Base-by-base conservation (phyloP, 2,329 filamentous ascomycete genomes). In the Penicillium brasilianum region DNA sequence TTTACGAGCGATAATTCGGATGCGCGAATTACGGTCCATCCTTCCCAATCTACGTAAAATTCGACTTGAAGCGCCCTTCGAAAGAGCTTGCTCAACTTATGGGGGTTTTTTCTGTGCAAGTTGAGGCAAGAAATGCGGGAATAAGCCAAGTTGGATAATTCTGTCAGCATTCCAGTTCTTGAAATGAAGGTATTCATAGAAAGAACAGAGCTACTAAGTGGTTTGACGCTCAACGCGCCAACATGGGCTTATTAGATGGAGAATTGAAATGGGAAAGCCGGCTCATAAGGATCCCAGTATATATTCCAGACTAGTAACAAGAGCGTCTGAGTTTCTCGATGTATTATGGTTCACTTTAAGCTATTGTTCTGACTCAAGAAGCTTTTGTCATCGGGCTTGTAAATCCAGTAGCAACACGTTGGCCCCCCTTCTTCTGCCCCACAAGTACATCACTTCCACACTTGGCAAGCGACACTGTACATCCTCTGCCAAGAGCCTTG, bases 401-500 rank as follows among this genome's bases (percentile, higher is more conserved):
- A n/a, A n/a, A 28, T 28, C 3, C 25, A 28, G 25, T 28, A 28
- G 3, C 25, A 28, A 28, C 25, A 28, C 25, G 3, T 28, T 28
- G 25, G 18, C 10, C 13, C 22, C 22, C 43, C 22, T 46, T 46
- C 25, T n/a, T n/a, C 22, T 10, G 14, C 13, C 22, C 43, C 43
- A 30, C 43, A n/a, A 13, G 28, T 22, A 22, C 11, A 50, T 34
- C 48, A 20, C n/a, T 50, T 50, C 48, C 30, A 13, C 28, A 32
- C 28, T 32, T 34, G 5, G 30, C 48, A 50, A 50, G 9, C 16
- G 48, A 32, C 14, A 28, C 14, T 18, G 30, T 20, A 4, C n/a
- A 50, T 50, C 48, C n/a, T 30, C 48, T 5, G 48, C 48, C 48
- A 50, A 50, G 30, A 34, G 2, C 9, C 48, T 50, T 50, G 48